phyloP scores from a whole-genome alignment of 75 land plant genomes.

The Adiantum capillusveneris region DNA sequence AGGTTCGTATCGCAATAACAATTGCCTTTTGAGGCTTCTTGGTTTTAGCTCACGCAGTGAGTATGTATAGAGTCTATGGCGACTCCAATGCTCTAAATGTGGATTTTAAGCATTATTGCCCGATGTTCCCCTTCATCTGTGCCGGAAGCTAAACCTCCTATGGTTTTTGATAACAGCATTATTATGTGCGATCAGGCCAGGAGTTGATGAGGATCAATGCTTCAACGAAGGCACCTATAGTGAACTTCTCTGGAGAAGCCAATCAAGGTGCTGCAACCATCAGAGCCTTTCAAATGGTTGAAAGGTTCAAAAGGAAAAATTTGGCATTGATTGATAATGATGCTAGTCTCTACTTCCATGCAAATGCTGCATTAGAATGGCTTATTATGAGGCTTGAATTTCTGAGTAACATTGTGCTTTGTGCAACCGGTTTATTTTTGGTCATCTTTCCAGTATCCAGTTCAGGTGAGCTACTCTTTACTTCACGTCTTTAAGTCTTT shows the following conservation, averaged over 20 bases:
- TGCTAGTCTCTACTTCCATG: conserved; percentile 56
- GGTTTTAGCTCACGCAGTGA: no score
- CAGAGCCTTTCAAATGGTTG: conserved; percentile 64
- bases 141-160: no score
- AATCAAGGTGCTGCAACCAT: conserved; percentile 69
- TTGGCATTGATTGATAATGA: conserved; percentile 49
- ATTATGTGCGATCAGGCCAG: conserved; percentile 54
- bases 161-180: conserved; percentile 30
- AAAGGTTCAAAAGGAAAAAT: conserved; percentile 39
- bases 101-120: no score
- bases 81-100: no score
- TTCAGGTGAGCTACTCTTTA: no score
- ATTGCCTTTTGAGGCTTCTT: no score
- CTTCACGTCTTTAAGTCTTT: no score
- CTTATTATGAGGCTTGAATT: conserved; percentile 58
- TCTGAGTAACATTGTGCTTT: conserved; percentile 41
- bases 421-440: conserved; percentile 47
- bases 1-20: no score
- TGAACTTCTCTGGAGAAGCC: conserved; percentile 65
- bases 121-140: no score
- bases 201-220: conserved; percentile 77
- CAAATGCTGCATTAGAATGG: conserved; percentile 66
- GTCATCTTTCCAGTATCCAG: conserved; percentile 34
- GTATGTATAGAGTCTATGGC: no score
- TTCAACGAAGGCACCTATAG: conserved; percentile 53